Conservation (phyloP, 495 filamentous ascomycete species). For the Lentithecium fluviatile region DNA sequence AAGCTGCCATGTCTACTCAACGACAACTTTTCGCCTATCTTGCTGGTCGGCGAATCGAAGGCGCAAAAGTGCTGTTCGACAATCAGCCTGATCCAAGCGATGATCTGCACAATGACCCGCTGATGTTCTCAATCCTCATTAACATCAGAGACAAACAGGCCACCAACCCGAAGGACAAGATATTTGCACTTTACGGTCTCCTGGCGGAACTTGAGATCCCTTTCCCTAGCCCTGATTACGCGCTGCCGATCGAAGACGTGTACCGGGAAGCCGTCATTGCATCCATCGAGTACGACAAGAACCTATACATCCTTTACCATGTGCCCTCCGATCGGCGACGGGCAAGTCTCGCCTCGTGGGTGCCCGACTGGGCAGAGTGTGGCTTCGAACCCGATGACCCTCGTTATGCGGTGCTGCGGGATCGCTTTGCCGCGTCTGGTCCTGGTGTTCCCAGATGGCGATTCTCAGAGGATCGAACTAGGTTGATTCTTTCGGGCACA, state of each 20-base stretch:
- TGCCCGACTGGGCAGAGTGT: constrained; percentile 1
- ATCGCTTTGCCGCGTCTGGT: background rate
- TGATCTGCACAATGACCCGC: background rate
- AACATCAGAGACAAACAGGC: background rate
- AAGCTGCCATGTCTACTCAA: background rate
- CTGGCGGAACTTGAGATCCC: background rate
- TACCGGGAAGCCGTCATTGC: background rate
- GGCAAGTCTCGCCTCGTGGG: background rate
- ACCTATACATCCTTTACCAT: constrained; percentile 1
- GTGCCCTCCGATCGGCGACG: background rate
- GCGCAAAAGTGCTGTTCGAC: background rate
- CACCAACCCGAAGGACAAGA: background rate
- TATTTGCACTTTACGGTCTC: background rate
- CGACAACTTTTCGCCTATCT: background rate
- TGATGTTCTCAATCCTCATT: background rate
- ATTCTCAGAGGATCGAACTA: background rate
- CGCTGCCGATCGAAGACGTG: background rate
- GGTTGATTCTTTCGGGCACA: background rate
- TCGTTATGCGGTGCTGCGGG: background rate
- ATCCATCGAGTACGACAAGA: constrained; percentile 2
- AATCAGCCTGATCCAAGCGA: background rate
- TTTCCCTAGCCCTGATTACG: background rate
- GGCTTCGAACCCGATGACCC: background rate
- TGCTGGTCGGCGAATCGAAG: background rate
- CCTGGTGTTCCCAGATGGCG: background rate